Conservation (phyloP, 148 eudicot genomes). For the Vaccinium macrocarpon region DNA sequence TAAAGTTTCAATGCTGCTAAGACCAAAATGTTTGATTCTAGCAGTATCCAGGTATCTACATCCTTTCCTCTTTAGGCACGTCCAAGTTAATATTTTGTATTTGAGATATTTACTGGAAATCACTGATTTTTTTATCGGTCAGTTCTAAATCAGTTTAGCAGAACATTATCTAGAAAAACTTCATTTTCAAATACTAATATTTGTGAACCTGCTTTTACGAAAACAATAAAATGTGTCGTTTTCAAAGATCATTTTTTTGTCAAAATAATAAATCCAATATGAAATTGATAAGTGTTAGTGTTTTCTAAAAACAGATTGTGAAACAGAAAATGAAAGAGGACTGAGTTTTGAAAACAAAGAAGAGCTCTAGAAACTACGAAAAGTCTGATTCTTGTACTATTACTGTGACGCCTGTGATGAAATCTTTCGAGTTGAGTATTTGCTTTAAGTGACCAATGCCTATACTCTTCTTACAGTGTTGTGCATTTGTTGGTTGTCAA, state of each 20-base stretch:
- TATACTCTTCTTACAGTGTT: neutral
- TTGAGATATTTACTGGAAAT: neutral
- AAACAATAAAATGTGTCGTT: neutral
- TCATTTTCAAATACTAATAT: neutral
- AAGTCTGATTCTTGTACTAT: neutral
- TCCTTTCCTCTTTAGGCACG: conserved; percentile 6
- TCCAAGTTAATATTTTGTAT: neutral
- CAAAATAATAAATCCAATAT: neutral
- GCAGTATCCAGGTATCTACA: neutral
- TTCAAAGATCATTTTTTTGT: neutral
- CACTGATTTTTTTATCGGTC: neutral
- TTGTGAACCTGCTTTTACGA: neutral
- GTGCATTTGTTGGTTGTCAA: neutral
- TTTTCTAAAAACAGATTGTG: neutral
- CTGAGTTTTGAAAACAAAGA: neutral
- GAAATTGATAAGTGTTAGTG: neutral
- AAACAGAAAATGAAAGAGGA: neutral
- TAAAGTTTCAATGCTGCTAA: neutral
- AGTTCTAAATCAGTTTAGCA: neutral
- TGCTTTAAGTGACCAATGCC: neutral
- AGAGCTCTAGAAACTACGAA: neutral
- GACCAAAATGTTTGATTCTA: neutral
- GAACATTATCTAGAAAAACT: neutral
- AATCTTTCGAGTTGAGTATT: neutral
- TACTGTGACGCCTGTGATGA: neutral